Evolutionary conservation across 176 grass and related monocot species (phyloP), one percentile per base, ranked within the genome.

Genomic region (Saccharum spontaneum): DNA sequence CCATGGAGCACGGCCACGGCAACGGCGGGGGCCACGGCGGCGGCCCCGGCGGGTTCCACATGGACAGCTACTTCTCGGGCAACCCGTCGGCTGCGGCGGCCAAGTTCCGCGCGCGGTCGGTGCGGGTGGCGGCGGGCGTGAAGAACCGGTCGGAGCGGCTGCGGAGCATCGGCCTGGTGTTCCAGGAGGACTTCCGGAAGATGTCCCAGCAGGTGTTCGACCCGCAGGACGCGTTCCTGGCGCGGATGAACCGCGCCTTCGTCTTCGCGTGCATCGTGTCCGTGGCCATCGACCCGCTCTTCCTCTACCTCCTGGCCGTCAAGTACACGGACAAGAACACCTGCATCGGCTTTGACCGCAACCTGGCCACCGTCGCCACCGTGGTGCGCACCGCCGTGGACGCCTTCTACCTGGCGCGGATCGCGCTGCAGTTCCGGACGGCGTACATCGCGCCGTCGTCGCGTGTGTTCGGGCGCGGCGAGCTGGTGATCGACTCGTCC

Each of bases 391-490:
- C 93, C 0, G 71, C 83, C 41, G 67, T 95, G 14, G 95, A 98
- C 87, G 72, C 79, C 8, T 91, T 98, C 85, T 98, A 92, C 82
- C 87, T 98, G 2, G 44, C 82, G 0, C 93, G 95, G 4, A 93
- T 98, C 72, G 76, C 81, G 73, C 87, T 98, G 39, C 93, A 98
- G 79, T 98, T 95, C 88, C 68, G 91, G 8, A 98, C 93, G 1
- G 89, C 95, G 0, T 98, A 88, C 82, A 98, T 98, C 79, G 93
- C 92, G 9, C 95, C 95, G 2, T 98, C 95, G 6, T 98, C 95
- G 20, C 76, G 93, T 38, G 95, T 95, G 57, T 98, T 98, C 78
- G 95, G 95, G 10, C 28, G 28, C 28, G 28, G 28, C 28, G 28
- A 28, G 28, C 28, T 28, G 1, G 28, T 28, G 28, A 28, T 28